These are phyloP conservation scores for Artomyces pyxidatus DNA, from an alignment of 768 basidiomycete genomes.

Conservation along the genomic window DNA sequence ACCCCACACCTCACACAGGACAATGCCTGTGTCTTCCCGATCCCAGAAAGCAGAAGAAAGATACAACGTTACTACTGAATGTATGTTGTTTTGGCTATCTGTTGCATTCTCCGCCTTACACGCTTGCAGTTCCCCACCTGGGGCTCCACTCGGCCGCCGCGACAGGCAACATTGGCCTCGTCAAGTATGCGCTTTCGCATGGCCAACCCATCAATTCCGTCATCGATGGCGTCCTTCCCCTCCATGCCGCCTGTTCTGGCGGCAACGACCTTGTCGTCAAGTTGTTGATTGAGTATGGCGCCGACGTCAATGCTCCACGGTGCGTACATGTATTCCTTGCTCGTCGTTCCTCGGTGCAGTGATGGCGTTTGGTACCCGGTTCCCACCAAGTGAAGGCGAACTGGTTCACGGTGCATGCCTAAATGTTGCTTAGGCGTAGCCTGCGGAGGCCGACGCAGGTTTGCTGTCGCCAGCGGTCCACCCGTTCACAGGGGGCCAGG, in stretches of 20 bases:
- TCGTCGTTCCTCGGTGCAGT: not conserved
- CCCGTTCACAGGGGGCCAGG: too few species aligned
- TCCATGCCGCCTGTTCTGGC: conserved; percentile 91
- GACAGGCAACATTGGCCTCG: conserved; percentile 86
- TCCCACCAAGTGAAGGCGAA: too few species aligned
- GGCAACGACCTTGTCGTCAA: conserved; percentile 85
- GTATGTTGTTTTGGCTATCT: conserved; percentile 24
- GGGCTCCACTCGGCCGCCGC: conserved; percentile 72
- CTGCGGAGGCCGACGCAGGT: too few species aligned
- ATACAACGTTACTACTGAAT: conserved; percentile 48
- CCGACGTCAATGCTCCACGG: conserved; percentile 97
- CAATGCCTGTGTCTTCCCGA: conserved; percentile 32
- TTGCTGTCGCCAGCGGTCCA: not conserved
- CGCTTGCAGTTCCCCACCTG: conserved; percentile 57
- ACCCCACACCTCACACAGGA: too few species aligned
- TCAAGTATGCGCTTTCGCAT: conserved; percentile 85
- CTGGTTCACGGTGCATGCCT: too few species aligned
- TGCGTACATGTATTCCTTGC: conserved; percentile 26
- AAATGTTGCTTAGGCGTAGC: too few species aligned
- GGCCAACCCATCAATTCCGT: conserved; percentile 97
- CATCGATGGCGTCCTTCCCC: conserved; percentile 90
- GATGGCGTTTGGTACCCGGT: not conserved
- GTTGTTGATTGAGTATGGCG: conserved; percentile 84
- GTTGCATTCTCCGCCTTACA: not conserved
- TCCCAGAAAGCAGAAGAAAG: conserved; percentile 35